Percentiles rank a stretch among this genome's conserved stretches.
phyloP scores from a whole-genome alignment of 176 grass and related monocot species.

The Rhynchospora breviuscula region DNA sequence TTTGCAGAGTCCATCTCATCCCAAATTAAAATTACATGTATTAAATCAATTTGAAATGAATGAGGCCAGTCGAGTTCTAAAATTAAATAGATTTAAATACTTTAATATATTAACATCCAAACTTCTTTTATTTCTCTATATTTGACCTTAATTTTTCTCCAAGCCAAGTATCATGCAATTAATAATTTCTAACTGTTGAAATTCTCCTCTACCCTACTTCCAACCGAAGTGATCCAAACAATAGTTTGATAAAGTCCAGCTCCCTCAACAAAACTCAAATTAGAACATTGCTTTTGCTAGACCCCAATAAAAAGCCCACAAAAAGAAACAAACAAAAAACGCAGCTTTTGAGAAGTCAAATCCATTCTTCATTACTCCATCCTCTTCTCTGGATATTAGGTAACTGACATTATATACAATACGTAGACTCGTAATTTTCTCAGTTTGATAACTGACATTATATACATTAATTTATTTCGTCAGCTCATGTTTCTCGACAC shows the following conservation, averaged over 20 bases:
- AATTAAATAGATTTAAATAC: too few species aligned
- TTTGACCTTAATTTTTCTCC: too few species aligned
- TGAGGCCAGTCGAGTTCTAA: too few species aligned
- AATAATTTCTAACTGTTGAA: too few species aligned
- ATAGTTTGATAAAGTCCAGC: not conserved
- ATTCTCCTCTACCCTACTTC: not conserved
- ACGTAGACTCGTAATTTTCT: not conserved
- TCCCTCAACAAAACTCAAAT: not conserved
- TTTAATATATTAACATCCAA: too few species aligned
- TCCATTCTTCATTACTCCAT: not conserved
- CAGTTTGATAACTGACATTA: not conserved
- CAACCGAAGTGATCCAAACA: not conserved
- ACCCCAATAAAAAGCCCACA: not conserved
- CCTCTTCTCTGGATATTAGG: not conserved
- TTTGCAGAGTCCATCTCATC: not conserved
- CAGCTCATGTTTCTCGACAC: not conserved
- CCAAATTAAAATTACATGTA: too few species aligned
- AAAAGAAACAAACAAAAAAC: not conserved
- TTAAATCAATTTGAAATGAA: too few species aligned
- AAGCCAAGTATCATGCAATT: too few species aligned
- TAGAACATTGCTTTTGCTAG: not conserved
- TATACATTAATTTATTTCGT: not conserved
- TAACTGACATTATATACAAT: not conserved
- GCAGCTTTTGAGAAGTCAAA: not conserved
- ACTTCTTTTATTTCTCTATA: too few species aligned